phyloP scores from a whole-genome alignment of 2,329 filamentous ascomycete species.

The Ophiostoma sp. region DNA sequence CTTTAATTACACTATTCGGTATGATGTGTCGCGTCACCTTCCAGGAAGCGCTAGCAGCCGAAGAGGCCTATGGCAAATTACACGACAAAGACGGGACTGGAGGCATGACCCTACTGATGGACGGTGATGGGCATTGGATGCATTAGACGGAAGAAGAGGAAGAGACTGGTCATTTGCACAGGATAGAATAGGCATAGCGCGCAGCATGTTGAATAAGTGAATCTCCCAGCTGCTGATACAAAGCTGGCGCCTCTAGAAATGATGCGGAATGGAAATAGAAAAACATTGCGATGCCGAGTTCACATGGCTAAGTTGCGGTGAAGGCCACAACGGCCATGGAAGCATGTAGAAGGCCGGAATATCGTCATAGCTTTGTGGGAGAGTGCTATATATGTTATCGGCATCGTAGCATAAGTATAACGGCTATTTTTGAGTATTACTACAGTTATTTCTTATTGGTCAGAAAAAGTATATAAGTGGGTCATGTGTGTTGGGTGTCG shows the following conservation, averaged over 20 bases:
- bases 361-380: not conserved
- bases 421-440: too few species aligned
- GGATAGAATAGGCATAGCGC: not conserved
- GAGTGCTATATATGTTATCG: not conserved
- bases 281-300: not conserved
- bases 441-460: too few species aligned
- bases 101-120: not conserved
- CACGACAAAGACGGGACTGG: not conserved
- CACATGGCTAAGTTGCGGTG: not conserved
- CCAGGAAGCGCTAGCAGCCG: not conserved
- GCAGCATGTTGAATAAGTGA: not conserved
- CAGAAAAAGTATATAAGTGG: too few species aligned
- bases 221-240: not conserved
- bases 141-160: not conserved
- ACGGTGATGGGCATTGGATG: not conserved
- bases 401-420: not conserved
- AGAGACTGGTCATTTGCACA: not conserved
- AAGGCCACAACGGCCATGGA: not conserved
- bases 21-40: not conserved
- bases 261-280: slow-evolving; percentile 1
- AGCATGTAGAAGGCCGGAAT: not conserved
- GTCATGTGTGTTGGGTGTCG: too few species aligned
- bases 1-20: not conserved
- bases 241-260: not conserved
- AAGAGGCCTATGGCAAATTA: not conserved